These are phyloP conservation scores for Chaetoceros muelleri DNA, from an alignment of 108 stramenopile genomes.

Conservation along the genomic window DNA sequence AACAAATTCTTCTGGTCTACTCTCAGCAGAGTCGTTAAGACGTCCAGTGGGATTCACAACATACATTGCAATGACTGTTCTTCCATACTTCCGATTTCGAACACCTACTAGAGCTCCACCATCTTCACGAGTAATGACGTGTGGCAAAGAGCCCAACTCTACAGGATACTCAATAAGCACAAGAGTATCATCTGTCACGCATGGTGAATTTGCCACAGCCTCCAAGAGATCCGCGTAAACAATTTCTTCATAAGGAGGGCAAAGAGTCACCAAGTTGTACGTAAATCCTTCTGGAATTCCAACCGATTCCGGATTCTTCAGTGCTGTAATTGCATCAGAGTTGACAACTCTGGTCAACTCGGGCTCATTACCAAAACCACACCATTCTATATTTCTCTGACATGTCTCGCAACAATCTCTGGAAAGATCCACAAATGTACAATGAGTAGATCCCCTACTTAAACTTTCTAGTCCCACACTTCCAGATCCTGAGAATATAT, in stretches of 20 bases:
- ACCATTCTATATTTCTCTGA: conserved; percentile 61
- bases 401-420: conserved; percentile 59
- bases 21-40: conserved; percentile 43
- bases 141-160: conserved; percentile 85
- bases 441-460: conserved; percentile 80
- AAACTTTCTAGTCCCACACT: conserved; percentile 89
- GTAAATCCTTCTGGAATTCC: conserved; percentile 50
- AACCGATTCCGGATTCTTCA: conserved; percentile 70
- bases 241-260: conserved; percentile 96
- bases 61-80: conserved; percentile 91
- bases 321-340: conserved; percentile 72
- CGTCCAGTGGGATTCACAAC: conserved; percentile 81
- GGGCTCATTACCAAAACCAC: conserved; percentile 51
- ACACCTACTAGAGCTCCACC: conserved; percentile 78
- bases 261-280: conserved; percentile 83
- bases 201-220: conserved; percentile 58
- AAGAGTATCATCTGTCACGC: conserved; percentile 77
- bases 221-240: conserved; percentile 84
- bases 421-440: conserved; percentile 77
- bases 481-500: conserved; percentile 90
- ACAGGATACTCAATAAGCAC: conserved; percentile 91
- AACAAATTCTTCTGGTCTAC: conserved; percentile 82
- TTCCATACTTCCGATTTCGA: conserved; percentile 90
- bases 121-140: conserved; percentile 49
- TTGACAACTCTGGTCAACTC: conserved; percentile 55